Conservation (phyloP, 331 rosid genomes). For the Rosa hybrid region DNA sequence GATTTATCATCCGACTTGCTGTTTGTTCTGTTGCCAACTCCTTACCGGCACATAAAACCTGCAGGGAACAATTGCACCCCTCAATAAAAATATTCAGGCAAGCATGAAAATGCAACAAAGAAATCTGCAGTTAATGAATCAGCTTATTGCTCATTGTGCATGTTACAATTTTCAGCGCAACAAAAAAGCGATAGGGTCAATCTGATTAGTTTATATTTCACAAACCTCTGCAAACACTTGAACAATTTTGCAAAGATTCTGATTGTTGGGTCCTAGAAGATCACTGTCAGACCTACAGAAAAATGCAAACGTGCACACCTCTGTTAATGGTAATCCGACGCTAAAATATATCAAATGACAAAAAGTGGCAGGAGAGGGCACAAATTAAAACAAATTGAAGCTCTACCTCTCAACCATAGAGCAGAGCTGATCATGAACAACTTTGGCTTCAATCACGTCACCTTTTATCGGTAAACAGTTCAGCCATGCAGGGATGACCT, state of each 20-base stretch:
- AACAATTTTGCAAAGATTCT: constrained; percentile 84
- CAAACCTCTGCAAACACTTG: constrained; percentile 57
- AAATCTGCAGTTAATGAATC: background rate
- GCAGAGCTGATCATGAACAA: constrained; percentile 93
- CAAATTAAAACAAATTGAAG: background rate
- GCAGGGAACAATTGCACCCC: constrained; percentile 23
- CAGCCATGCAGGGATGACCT: constrained; percentile 97
- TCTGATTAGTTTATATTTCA: background rate
- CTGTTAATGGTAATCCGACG: background rate
- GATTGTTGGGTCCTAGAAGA: constrained; percentile 88
- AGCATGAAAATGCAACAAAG: background rate
- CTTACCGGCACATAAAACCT: constrained; percentile 94
- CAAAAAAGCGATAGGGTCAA: background rate
- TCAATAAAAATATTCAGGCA: constrained; percentile 13
- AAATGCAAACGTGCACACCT: background rate
- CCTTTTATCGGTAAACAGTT: constrained; percentile 94
- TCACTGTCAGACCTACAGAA: constrained; percentile 79
- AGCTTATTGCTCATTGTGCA: background rate
- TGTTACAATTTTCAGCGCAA: background rate
- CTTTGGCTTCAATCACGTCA: constrained; percentile 94
- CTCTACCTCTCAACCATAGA: constrained; percentile 85
- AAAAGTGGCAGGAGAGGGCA: constrained; percentile 11
- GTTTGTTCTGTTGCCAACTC: constrained; percentile 96
- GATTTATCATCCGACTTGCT: constrained; percentile 70
- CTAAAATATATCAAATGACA: background rate